These are phyloP conservation scores for Diaporthe aspalathi DNA, from an alignment of 2,329 filamentous ascomycete species.

Conservation along the genomic window DNA sequence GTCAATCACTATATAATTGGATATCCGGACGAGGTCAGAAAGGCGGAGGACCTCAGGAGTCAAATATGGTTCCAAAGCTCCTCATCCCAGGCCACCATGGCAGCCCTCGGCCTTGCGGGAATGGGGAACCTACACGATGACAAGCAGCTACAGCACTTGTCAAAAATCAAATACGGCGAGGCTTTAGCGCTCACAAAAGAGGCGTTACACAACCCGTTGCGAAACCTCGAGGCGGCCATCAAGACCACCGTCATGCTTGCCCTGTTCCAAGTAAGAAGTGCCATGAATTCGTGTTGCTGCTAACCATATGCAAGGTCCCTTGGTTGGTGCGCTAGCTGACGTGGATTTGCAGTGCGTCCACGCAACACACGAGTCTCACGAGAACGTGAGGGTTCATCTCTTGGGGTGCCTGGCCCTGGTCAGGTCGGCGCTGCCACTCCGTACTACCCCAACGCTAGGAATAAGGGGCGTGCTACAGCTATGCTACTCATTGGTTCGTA, in stretches of 20 bases:
- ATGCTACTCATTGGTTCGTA: conserved; percentile 65
- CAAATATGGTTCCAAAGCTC: conserved; percentile 53
- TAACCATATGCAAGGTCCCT: not conserved
- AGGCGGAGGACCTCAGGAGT: conserved; percentile 51
- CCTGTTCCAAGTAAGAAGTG: conserved; percentile 66
- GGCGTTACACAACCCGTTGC: conserved; percentile 51
- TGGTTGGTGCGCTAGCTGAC: not conserved
- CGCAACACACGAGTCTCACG: conserved; percentile 54
- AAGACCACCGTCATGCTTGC: conserved; percentile 68
- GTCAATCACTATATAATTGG: conserved; percentile 62
- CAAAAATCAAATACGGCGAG: conserved; percentile 64
- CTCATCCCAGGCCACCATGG: conserved; percentile 61
- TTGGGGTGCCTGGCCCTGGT: conserved; percentile 70
- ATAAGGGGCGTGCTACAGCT: conserved; percentile 66
- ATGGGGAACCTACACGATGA: conserved; percentile 65
- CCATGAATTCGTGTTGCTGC: conserved; percentile 21
- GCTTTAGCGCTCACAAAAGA: conserved; percentile 62
- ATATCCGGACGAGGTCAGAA: conserved; percentile 61
- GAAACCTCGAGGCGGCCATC: conserved; percentile 58
- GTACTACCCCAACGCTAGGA: conserved; percentile 54
- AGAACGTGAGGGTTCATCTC: conserved; percentile 68
- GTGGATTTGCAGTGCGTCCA: conserved; percentile 3
- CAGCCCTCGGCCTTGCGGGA: conserved; percentile 68
- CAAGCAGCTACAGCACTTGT: conserved; percentile 56
- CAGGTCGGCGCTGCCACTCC: conserved; percentile 56